Evolutionary conservation across 768 basidiomycete species (phyloP).

Genomic region (Mrakia blollopis): DNA sequence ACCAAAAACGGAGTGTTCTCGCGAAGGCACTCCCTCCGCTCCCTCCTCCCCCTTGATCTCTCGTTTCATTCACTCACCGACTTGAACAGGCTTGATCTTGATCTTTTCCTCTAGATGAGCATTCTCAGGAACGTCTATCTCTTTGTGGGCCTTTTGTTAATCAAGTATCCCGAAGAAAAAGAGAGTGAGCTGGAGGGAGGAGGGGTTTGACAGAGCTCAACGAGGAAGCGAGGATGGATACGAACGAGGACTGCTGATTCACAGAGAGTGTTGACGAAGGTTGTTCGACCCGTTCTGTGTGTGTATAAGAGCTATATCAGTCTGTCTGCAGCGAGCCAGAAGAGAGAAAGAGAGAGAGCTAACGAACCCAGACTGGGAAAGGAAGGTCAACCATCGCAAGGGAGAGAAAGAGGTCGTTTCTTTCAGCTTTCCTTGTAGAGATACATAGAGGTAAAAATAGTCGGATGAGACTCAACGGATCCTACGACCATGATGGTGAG

Average conservation of each 20-base stretch:
- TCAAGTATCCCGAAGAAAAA: too few species aligned
- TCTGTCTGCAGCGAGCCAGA: neutral
- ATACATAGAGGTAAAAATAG: too few species aligned
- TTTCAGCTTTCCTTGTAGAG: slow-evolving; percentile 29
- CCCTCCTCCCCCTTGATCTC: neutral
- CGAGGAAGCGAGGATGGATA: neutral
- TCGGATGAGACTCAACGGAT: slow-evolving; percentile 50
- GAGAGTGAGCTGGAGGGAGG: neutral
- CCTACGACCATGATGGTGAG: slow-evolving; percentile 96
- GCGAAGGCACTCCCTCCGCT: neutral
- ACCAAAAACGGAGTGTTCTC: neutral
- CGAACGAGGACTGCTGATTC: slow-evolving; percentile 28
- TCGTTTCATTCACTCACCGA: slow-evolving; percentile 55
- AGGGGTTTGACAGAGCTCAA: neutral
- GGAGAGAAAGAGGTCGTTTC: neutral
- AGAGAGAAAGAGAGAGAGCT: neutral
- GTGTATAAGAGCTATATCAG: neutral
- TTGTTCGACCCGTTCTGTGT: slow-evolving; percentile 24
- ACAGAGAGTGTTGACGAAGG: slow-evolving; percentile 92
- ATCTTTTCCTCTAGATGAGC: slow-evolving; percentile 93
- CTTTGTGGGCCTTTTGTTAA: slow-evolving; percentile 17
- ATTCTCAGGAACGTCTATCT: slow-evolving; percentile 54
- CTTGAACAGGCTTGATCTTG: slow-evolving; percentile 87
- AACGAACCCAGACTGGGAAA: slow-evolving; percentile 3
- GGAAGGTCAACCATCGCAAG: neutral